Percentiles rank a stretch among this genome's conserved stretches.
These are phyloP conservation scores for Fusarium denticulatum DNA, from an alignment of 2,329 filamentous ascomycete genomes.

Conservation along the genomic window DNA sequence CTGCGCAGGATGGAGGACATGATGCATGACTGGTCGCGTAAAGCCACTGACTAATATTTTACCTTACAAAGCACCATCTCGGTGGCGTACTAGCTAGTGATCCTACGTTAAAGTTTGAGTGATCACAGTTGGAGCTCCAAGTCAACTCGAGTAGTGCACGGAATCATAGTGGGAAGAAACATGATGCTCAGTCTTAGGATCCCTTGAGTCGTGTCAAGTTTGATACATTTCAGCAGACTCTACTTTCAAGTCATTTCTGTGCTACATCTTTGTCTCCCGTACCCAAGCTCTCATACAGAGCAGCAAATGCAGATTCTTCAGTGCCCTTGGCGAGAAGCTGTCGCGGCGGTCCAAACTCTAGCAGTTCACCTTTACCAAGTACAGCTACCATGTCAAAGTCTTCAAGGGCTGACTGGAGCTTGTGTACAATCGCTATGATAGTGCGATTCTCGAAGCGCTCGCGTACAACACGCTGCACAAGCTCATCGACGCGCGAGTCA, in stretches of 20 bases:
- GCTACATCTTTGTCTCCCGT: neutral
- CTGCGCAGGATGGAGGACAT: too few relatives aligned
- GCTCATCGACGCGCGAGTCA: slow-evolving; percentile 28
- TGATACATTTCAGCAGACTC: too few relatives aligned
- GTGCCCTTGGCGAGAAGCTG: slow-evolving; percentile 21
- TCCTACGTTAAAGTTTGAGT: too few relatives aligned
- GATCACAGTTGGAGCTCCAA: too few relatives aligned
- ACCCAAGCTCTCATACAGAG: slow-evolving; percentile 13
- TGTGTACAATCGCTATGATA: slow-evolving; percentile 42
- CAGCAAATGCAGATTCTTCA: slow-evolving; percentile 14
- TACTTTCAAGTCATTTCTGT: neutral
- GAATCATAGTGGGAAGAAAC: too few relatives aligned
- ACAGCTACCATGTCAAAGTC: slow-evolving; percentile 37
- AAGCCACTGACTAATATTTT: too few relatives aligned
- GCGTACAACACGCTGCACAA: slow-evolving; percentile 24
- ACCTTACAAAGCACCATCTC: too few relatives aligned
- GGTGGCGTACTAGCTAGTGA: too few relatives aligned
- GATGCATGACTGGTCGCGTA: too few relatives aligned
- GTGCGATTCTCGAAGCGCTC: slow-evolving; percentile 39
- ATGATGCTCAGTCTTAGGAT: too few relatives aligned
- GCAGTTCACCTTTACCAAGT: slow-evolving; percentile 32
- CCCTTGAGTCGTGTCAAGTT: too few relatives aligned
- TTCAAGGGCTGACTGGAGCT: slow-evolving; percentile 33
- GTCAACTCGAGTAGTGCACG: too few relatives aligned
- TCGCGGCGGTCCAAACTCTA: slow-evolving; percentile 35